Conservation (phyloP, 495 filamentous ascomycete genomes). For the Penicillium fimorum region DNA sequence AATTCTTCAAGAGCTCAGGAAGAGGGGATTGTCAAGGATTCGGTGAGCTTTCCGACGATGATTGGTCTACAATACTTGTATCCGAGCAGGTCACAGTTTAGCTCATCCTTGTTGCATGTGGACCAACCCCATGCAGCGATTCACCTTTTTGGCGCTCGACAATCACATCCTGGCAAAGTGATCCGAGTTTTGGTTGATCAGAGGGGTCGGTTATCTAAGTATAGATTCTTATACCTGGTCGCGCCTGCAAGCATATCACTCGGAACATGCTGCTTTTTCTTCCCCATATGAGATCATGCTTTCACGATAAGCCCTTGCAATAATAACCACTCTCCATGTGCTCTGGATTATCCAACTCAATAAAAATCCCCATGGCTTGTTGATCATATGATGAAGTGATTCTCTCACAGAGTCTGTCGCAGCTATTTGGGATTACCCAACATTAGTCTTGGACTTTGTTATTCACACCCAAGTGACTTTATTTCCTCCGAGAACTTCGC, state of each 20-base stretch:
- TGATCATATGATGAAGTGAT: slow-evolving; percentile 7
- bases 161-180: slow-evolving; percentile 15
- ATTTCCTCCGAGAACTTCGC: slow-evolving; percentile 17
- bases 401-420: neutral
- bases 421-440: neutral
- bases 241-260: slow-evolving; percentile 11
- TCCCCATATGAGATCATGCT: slow-evolving; percentile 13
- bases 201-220: slow-evolving; percentile 20
- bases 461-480: slow-evolving; percentile 5
- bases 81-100: slow-evolving; percentile 26
- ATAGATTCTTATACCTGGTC: slow-evolving; percentile 24
- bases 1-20: slow-evolving; percentile 19
- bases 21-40: slow-evolving; percentile 16
- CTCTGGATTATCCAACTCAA: neutral
- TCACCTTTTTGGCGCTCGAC: slow-evolving; percentile 21
- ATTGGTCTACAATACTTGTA: slow-evolving; percentile 21
- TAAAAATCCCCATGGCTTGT: neutral
- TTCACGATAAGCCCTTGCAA: slow-evolving; percentile 10
- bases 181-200: neutral
- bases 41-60: neutral
- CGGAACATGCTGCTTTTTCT: slow-evolving; percentile 6
- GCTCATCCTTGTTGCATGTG: slow-evolving; percentile 4
- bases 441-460: neutral
- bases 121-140: slow-evolving; percentile 14
- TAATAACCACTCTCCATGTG: neutral